Base-by-base conservation (phyloP, 805 yeast species). In the Kuraishia capsulata region DNA sequence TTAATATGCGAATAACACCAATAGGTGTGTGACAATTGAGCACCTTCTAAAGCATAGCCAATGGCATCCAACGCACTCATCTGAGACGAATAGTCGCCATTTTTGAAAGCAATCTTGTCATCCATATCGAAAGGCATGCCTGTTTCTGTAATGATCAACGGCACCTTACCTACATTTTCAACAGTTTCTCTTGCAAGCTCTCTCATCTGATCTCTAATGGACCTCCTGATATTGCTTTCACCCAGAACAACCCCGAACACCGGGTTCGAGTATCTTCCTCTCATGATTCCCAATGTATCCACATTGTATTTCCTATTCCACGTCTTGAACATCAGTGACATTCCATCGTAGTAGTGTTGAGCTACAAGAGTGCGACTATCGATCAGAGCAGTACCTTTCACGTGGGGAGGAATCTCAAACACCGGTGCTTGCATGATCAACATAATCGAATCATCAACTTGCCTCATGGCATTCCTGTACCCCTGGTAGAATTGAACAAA, bases 121-220 rank as follows among this genome's bases (percentile, higher is more conserved):
- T 90, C 89, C 96, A 90, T 85, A 56, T 92, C 96, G 56, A 81
- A 86, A 3, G 98, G 97, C 81, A 90, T 86, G 4, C 98, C 98
- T n/a, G 90, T 88, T 57, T 90, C 98, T 1, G 95, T 76, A 69
- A 92, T 78, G 18, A 90, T 60, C 8, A 82, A 71, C 0, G 97
- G 96, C 8, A 87, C 66, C 1, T 47, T 41, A 3, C 97, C 97
- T 28, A 89, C 57, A 23, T 71, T 55, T 3, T 67, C 68, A 4
- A 61, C 53, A 4, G 87, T 76, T 53, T 92, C 97, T 17, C 55
- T 51, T 39, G 69, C 71, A 63, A 90, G 71, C 41, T 72, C 81
- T n/a, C 54, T 48, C 41, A 90, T 63, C 59, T 90, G 97, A 35
- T 62, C 69, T 38, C 71, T 67, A 36, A 90, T 61, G 42, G 87